A percentile compares a stretch with the other conserved stretches of the same genome.
Conservation (phyloP, 1,139 yeast genomes). For the Pichia sp. region DNA sequence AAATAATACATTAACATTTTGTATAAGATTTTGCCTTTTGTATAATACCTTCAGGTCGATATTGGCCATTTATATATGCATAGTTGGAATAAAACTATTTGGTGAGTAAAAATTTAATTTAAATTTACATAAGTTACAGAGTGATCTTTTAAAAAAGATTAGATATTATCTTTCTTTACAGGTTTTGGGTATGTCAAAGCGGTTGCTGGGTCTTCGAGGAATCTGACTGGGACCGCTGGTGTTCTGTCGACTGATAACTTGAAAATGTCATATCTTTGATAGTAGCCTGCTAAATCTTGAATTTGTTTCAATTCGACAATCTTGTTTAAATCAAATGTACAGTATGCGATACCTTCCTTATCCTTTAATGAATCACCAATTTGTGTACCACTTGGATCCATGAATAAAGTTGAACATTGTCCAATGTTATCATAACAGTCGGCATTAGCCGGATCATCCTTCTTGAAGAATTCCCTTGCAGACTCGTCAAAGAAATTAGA, state of each 20-base stretch:
- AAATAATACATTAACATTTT: no score
- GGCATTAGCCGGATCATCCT: background rate
- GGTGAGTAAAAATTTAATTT: no score
- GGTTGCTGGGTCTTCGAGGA: background rate
- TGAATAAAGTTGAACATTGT: background rate
- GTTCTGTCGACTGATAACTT: background rate
- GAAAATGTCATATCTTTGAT: background rate
- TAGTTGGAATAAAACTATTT: no score
- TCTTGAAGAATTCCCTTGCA: background rate
- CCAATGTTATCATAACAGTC: background rate
- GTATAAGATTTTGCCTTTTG: no score
- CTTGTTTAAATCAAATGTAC: background rate
- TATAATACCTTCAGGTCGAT: no score
- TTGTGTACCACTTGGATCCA: background rate
- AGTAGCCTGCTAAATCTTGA: background rate
- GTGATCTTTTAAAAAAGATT: no score
- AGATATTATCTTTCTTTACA: background rate
- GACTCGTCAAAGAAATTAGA: background rate
- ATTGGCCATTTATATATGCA: no score
- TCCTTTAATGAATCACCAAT: background rate
- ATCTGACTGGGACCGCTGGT: background rate
- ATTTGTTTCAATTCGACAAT: background rate
- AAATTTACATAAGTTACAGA: no score
- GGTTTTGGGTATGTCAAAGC: background rate
- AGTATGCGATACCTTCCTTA: background rate